Evolutionary conservation across 1,284 basidiomycete species (phyloP).

Genomic region (Trichosporon sp.): DNA sequence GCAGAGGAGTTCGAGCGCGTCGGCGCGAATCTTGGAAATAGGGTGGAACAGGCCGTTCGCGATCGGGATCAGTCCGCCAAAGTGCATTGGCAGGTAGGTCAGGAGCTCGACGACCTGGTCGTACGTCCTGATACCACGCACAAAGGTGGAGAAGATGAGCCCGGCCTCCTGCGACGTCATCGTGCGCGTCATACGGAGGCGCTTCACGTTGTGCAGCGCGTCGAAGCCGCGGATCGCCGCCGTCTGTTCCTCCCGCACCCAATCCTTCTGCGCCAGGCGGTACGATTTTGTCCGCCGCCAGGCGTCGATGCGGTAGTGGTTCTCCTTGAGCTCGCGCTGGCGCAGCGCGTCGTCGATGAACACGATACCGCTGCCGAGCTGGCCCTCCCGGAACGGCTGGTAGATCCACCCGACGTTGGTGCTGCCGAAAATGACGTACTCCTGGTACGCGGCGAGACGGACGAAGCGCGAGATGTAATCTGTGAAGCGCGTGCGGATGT

Average conservation of each 20-base stretch:
- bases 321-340: slow-evolving; percentile 66
- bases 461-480: slow-evolving; percentile 77
- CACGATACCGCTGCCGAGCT: slow-evolving; percentile 68
- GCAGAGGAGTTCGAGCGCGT: slow-evolving; percentile 80
- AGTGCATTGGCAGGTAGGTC: slow-evolving; percentile 72
- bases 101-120: slow-evolving; percentile 90
- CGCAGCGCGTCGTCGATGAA: slow-evolving; percentile 68
- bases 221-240: slow-evolving; percentile 69
- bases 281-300: slow-evolving; percentile 74
- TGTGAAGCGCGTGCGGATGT: slow-evolving; percentile 74
- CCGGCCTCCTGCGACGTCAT: slow-evolving; percentile 69
- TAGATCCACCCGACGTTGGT: slow-evolving; percentile 68
- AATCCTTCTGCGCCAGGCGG: slow-evolving; percentile 64
- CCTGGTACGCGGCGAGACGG: slow-evolving; percentile 73
- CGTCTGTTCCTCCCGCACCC: slow-evolving; percentile 58
- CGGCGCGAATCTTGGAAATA: slow-evolving; percentile 69
- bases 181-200: slow-evolving; percentile 66
- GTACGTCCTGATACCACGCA: slow-evolving; percentile 70
- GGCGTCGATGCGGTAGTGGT: slow-evolving; percentile 73
- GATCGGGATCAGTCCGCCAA: slow-evolving; percentile 80
- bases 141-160: slow-evolving; percentile 73
- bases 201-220: slow-evolving; percentile 69
- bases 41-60: slow-evolving; percentile 91
- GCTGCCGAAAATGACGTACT: slow-evolving; percentile 68
- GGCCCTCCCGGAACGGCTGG: slow-evolving; percentile 47